Evolutionary conservation across 2,329 filamentous ascomycete species (phyloP), one percentile per base, ranked within the genome.

Genomic region (Trichoderma pleuroti): DNA sequence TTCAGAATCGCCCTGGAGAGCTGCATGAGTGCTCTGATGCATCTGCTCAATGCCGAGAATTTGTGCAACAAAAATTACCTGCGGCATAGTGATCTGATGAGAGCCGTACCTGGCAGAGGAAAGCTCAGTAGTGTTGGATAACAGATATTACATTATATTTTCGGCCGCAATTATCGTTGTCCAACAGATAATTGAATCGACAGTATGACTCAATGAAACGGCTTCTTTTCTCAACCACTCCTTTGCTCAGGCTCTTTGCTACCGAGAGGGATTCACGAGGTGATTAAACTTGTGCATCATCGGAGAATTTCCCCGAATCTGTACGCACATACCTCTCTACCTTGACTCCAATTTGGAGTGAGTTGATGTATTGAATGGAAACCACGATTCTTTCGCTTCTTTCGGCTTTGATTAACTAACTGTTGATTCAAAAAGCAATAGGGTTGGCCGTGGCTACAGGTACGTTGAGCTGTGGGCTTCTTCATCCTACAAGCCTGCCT

Each of bases 241-340:
- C 8, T 12, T 28, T 2, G 21, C 4, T 34, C 32, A 12, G 18
- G 18, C 26, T 39, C 32, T 30, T 24, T n/a, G 63, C 30, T 16
- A 21, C 34, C 24, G 8, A 36, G 32, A 26, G 1, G 54, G 28
- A n/a, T 36, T 46, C 46, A 54, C 54, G 36, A 62, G 42, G 7
- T 46, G 30, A 63, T 12, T 49, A 39, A 61, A 64, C 9, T 60
- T 71, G 70, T 71, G 65, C 66, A 42, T 59, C 70, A 28, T 71
- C 70, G 70, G 70, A 71, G 66, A 71, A 64, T 71, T 71, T 57
- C 65, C 65, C 70, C 65, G 42, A 71, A 49, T 59, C 46, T 64
- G 64, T 71, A 42, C 59, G 12, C 70, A 26, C 42, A 34, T 42
- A 34, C 42, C 56, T 26, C 36, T 61, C 30, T 60, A 18, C 24